phyloP scores from a whole-genome alignment of 768 basidiomycete genomes.

The Erythrobasidium yunnanense region DNA sequence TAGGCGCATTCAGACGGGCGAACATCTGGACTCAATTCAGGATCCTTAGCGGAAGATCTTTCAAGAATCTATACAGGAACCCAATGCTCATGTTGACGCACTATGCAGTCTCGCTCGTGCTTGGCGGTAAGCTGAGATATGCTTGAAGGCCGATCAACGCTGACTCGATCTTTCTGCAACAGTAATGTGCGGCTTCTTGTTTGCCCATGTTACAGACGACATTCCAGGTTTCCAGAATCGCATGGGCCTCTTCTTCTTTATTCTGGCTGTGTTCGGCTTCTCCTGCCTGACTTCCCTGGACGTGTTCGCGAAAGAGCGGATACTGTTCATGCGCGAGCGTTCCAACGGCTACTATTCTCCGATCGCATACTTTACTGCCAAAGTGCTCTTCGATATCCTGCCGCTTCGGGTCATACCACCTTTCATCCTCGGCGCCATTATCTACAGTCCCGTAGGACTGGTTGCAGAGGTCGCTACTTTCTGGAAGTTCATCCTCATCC shows the following conservation, averaged over 20 bases:
- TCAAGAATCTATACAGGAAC: conserved; percentile 95
- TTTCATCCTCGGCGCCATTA: conserved; percentile 85
- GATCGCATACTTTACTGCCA: conserved; percentile 90
- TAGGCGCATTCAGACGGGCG: conserved; percentile 55
- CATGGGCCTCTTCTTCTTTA: conserved; percentile 89
- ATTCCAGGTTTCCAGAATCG: conserved; percentile 96
- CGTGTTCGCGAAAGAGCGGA: conserved; percentile 85
- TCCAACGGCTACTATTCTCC: conserved; percentile 96
- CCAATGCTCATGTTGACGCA: conserved; percentile 83
- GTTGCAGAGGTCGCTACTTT: conserved; percentile 79
- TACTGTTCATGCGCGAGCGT: conserved; percentile 98
- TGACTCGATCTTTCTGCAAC: not conserved
- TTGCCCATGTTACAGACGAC: conserved; percentile 81
- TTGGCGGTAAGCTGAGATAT: conserved; percentile 56
- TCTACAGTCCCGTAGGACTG: conserved; percentile 87
- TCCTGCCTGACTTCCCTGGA: conserved; percentile 89
- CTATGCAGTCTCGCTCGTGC: conserved; percentile 67
- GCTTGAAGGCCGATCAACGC: conserved; percentile 7
- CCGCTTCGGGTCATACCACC: conserved; percentile 90
- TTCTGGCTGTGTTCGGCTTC: conserved; percentile 90
- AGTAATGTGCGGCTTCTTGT: conserved; percentile 91
- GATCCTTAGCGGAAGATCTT: conserved; percentile 86
- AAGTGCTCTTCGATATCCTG: conserved; percentile 90
- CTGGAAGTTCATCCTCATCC: conserved; percentile 95
- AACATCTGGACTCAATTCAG: conserved; percentile 81